A percentile compares a stretch with the other conserved stretches of the same genome.
phyloP scores from a whole-genome alignment of 2,329 filamentous ascomycete genomes.

The Drechslerella coelobrocha region DNA sequence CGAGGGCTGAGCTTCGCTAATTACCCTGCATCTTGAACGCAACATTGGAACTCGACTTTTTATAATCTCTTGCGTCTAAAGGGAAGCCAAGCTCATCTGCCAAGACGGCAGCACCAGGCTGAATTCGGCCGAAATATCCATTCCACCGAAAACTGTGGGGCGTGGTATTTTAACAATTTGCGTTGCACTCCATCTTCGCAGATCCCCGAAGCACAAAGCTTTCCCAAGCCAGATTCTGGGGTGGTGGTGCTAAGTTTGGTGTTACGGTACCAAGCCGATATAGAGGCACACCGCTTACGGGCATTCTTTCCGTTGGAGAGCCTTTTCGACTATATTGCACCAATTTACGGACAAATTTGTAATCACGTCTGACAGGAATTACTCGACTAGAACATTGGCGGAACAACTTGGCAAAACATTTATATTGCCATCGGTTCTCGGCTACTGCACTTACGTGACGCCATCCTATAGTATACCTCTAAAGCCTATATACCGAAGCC shows the following conservation, averaged over 20 bases:
- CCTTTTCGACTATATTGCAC: too few relatives aligned
- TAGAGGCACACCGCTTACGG: background rate
- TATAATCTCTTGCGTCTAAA: too few relatives aligned
- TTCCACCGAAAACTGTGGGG: background rate
- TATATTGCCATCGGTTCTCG: too few relatives aligned
- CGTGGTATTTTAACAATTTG: conserved; percentile 22
- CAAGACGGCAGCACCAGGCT: conserved; percentile 39
- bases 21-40: too few relatives aligned
- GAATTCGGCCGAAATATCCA: conserved; percentile 37
- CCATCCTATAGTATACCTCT: background rate
- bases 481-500: background rate
- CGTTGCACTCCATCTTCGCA: conserved; percentile 18
- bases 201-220: conserved; percentile 6
- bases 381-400: background rate
- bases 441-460: background rate
- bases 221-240: background rate
- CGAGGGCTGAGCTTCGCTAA: too few relatives aligned
- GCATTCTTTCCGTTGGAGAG: background rate
- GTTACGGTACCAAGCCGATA: background rate
- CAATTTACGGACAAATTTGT: background rate
- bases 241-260: background rate
- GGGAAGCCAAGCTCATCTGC: conserved; percentile 43
- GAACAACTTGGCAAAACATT: background rate
- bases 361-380: background rate
- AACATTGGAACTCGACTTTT: too few relatives aligned